Evolutionary conservation across 805 yeast genomes (phyloP).

Genomic region (Teunomyces aglyptinius): DNA sequence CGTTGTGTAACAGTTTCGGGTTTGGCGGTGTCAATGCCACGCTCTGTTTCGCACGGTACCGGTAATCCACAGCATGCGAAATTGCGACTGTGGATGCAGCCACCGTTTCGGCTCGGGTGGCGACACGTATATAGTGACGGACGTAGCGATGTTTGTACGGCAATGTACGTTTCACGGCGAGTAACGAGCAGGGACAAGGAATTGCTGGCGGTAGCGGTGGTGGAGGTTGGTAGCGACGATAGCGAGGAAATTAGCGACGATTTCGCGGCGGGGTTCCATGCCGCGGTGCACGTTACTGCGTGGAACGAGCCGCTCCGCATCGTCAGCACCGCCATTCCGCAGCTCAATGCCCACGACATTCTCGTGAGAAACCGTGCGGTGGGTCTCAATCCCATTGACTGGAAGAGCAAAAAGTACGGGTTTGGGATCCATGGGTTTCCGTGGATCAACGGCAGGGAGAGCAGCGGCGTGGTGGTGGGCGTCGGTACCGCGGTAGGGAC

Average conservation of each 20-base stretch:
- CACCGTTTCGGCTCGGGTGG: background rate
- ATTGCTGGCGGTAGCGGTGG: background rate
- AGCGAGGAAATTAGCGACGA: too few species aligned
- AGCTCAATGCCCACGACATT: constrained; percentile 19
- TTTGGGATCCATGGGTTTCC: constrained; percentile 49
- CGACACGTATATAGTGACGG: background rate
- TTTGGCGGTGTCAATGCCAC: constrained; percentile 96
- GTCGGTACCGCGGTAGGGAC: constrained; percentile 18
- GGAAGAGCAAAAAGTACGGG: constrained; percentile 47
- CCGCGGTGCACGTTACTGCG: constrained; percentile 17
- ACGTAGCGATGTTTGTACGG: too few species aligned
- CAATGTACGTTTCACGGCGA: too few species aligned
- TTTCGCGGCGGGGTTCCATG: constrained; percentile 9
- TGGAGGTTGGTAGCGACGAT: background rate
- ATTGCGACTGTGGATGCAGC: background rate
- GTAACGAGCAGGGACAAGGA: background rate
- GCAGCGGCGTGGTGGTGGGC: constrained; percentile 39
- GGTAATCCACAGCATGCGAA: background rate
- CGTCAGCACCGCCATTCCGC: constrained; percentile 17
- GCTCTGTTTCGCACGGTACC: constrained; percentile 41
- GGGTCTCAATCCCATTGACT: constrained; percentile 49
- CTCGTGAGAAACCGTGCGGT: constrained; percentile 27
- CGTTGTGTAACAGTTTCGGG: constrained; percentile 89
- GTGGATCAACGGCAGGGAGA: constrained; percentile 51
- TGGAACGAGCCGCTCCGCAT: constrained; percentile 20